Conservation (phyloP, 2,329 filamentous ascomycete species). For the Beauveria medogensis region DNA sequence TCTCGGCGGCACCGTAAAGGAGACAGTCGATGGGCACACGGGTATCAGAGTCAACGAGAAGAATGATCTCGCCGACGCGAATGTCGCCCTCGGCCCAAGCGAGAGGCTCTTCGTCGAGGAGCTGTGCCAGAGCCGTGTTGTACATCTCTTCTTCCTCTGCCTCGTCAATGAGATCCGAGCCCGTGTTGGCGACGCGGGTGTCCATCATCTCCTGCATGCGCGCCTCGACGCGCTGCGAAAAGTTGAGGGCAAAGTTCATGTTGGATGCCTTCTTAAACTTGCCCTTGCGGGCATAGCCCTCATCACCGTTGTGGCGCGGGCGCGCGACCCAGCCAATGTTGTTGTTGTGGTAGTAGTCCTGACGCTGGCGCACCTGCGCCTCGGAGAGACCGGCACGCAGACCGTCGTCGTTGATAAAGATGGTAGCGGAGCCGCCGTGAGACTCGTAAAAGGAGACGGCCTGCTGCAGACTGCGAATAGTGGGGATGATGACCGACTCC, state of each 20-base stretch:
- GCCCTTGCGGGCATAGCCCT: slow-evolving; percentile 45
- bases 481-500: slow-evolving; percentile 38
- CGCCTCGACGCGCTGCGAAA: slow-evolving; percentile 55
- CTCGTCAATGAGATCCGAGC: slow-evolving; percentile 18
- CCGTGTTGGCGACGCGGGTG: slow-evolving; percentile 12
- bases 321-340: slow-evolving; percentile 41
- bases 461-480: slow-evolving; percentile 38
- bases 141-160: slow-evolving; percentile 38
- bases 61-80: slow-evolving; percentile 54
- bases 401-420: slow-evolving; percentile 57
- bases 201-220: slow-evolving; percentile 35
- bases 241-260: slow-evolving; percentile 63
- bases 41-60: slow-evolving; percentile 62
- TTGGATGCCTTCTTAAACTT: slow-evolving; percentile 71
- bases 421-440: slow-evolving; percentile 36
- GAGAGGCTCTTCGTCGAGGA: slow-evolving; percentile 36
- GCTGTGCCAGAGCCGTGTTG: slow-evolving; percentile 37
- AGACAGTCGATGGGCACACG: slow-evolving; percentile 60
- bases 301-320: slow-evolving; percentile 37
- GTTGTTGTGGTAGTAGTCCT: slow-evolving; percentile 42
- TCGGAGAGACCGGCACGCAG: slow-evolving; percentile 43
- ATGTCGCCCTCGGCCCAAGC: slow-evolving; percentile 54
- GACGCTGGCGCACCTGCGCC: slow-evolving; percentile 31
- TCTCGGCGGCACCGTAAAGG: slow-evolving; percentile 61
- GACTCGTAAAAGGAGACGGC: slow-evolving; percentile 43